Evolutionary conservation across 352 stramenopile genomes (phyloP).

Genomic region (Globisporangium paroecandrum): DNA sequence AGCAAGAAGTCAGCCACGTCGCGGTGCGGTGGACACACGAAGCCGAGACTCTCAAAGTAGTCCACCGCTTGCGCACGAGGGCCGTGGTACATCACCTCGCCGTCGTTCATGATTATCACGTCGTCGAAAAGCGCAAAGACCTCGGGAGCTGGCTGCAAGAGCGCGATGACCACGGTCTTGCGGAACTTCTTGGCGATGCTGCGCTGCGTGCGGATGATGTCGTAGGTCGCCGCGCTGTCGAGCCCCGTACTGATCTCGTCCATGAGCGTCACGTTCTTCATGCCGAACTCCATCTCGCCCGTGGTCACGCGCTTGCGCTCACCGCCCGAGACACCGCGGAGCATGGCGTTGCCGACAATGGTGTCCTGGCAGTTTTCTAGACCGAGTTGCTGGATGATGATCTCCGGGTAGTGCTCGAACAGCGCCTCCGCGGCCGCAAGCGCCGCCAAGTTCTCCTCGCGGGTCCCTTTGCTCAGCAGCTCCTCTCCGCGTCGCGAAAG

Average conservation of each 20-base stretch:
- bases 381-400: constrained; percentile 29
- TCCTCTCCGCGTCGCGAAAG: too few relatives aligned
- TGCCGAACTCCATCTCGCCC: constrained; percentile 79
- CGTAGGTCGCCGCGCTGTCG: constrained; percentile 86
- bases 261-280: constrained; percentile 71
- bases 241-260: constrained; percentile 92
- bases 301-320: constrained; percentile 69
- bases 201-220: constrained; percentile 81
- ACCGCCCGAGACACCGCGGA: constrained; percentile 58
- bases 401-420: constrained; percentile 24
- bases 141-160: constrained; percentile 87
- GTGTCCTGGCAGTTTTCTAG: constrained; percentile 31
- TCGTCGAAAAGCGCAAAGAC: constrained; percentile 90
- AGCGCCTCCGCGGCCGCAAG: background rate
- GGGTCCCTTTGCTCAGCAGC: too few relatives aligned
- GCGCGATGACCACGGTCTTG: constrained; percentile 39
- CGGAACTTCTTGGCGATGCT: constrained; percentile 36
- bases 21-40: too few relatives aligned
- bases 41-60: too few relatives aligned
- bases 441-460: too few relatives aligned
- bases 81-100: constrained; percentile 27
- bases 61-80: too few relatives aligned
- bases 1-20: too few relatives aligned
- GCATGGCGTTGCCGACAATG: constrained; percentile 52
- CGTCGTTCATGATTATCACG: constrained; percentile 64